Evolutionary conservation across 2,329 filamentous ascomycete species (phyloP).

Genomic region (Penicillium verrucosum): DNA sequence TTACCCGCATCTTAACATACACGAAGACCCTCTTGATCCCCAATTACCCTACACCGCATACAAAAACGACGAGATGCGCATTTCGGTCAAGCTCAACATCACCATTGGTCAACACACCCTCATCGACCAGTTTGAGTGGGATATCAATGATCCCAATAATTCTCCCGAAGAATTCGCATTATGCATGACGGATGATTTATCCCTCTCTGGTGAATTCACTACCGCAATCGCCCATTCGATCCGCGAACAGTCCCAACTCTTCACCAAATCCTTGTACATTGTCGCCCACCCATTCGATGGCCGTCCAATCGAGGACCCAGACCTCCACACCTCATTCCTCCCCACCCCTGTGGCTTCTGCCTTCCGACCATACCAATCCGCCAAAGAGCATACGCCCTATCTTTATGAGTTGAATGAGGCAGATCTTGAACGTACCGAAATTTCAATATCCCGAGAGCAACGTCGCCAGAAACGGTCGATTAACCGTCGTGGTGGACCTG

Average conservation of each 20-base stretch:
- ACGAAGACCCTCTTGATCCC: constrained; percentile 86
- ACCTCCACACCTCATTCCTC: constrained; percentile 80
- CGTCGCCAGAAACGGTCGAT: constrained; percentile 91
- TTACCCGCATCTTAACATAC: constrained; percentile 84
- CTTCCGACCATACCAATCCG: constrained; percentile 86
- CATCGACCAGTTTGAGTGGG: constrained; percentile 98
- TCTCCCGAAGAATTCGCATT: constrained; percentile 91
- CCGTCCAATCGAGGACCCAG: constrained; percentile 84
- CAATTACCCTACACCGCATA: constrained; percentile 88
- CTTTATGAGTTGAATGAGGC: constrained; percentile 90
- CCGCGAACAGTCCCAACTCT: constrained; percentile 90
- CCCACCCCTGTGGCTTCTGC: constrained; percentile 77
- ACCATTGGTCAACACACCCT: constrained; percentile 93
- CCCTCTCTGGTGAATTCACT: constrained; percentile 89
- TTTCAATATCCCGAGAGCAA: constrained; percentile 90
- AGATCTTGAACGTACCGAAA: constrained; percentile 84
- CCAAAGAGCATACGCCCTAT: constrained; percentile 91
- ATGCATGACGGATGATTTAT: constrained; percentile 84
- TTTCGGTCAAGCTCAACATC: constrained; percentile 93
- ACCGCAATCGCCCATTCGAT: constrained; percentile 98
- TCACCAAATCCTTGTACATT: constrained; percentile 88
- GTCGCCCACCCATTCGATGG: constrained; percentile 94
- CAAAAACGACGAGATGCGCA: constrained; percentile 98
- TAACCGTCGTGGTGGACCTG: constrained; percentile 86
- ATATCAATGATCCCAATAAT: constrained; percentile 92